Conservation (phyloP, 2,329 filamentous ascomycete species). For the Aureobasidium musti region DNA sequence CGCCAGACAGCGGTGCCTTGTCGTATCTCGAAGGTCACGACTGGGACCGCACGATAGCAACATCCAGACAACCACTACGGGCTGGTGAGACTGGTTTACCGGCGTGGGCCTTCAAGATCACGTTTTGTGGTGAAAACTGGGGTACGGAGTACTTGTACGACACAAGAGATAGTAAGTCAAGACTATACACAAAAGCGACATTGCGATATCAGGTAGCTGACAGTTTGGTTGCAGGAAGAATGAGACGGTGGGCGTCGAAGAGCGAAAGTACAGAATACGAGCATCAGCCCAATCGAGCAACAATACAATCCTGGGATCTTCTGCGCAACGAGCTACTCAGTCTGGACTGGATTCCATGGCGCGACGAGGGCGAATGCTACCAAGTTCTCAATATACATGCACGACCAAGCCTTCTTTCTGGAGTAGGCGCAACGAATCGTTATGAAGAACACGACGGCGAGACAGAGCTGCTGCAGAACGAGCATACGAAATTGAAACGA, state of each 20-base stretch:
- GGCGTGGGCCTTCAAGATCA: slow-evolving; percentile 29
- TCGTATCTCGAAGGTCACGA: slow-evolving; percentile 29
- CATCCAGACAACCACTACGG: slow-evolving; percentile 20
- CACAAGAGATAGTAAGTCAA: slow-evolving; percentile 26
- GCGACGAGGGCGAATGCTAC: slow-evolving; percentile 9
- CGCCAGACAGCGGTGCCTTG: slow-evolving; percentile 27
- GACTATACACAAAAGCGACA: background rate
- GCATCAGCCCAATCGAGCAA: slow-evolving; percentile 16
- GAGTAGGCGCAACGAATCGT: slow-evolving; percentile 1
- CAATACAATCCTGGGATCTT: background rate
- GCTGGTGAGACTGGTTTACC: slow-evolving; percentile 26
- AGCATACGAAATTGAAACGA: background rate
- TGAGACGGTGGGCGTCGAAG: slow-evolving; percentile 25
- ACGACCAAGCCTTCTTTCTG: slow-evolving; percentile 19
- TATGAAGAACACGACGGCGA: slow-evolving; percentile 17
- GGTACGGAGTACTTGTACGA: slow-evolving; percentile 29
- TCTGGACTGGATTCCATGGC: slow-evolving; percentile 29
- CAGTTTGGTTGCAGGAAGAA: background rate
- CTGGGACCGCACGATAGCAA: slow-evolving; percentile 19
- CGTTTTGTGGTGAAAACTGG: slow-evolving; percentile 16
- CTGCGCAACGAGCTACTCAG: slow-evolving; percentile 14
- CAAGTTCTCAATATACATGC: slow-evolving; percentile 17
- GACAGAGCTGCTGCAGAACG: background rate
- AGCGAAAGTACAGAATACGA: slow-evolving; percentile 17
- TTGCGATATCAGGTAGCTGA: background rate